phyloP scores from a whole-genome alignment of 768 basidiomycete species.

The Saitozyma podzolica region DNA sequence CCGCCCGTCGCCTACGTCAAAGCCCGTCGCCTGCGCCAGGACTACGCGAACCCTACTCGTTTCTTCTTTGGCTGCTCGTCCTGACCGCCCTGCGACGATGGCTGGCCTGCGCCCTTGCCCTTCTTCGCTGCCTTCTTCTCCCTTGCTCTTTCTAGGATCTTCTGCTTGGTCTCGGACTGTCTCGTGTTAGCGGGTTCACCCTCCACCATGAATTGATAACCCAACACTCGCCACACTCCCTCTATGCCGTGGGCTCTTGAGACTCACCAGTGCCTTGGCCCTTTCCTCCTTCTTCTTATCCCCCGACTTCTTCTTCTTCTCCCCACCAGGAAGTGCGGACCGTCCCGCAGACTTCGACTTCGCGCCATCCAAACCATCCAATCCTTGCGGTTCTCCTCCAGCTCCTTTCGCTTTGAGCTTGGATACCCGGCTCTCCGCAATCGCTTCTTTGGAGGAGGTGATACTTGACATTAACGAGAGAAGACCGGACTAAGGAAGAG shows the following conservation, averaged over 20 bases:
- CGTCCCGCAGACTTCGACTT: not conserved
- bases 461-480: conserved; percentile 12
- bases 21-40: not conserved
- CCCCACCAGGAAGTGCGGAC: not conserved
- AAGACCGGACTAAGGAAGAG: conserved; percentile 7
- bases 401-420: conserved; percentile 15
- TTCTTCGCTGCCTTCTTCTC: conserved; percentile 12
- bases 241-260: too few species aligned
- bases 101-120: not conserved
- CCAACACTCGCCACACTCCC: not conserved
- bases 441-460: conserved; percentile 14
- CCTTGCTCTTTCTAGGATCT: conserved; percentile 6
- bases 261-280: conserved; percentile 18
- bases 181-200: not conserved
- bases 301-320: conserved; percentile 9
- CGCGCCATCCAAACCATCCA: not conserved
- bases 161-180: conserved; percentile 12
- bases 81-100: not conserved
- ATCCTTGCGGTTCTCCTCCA: not conserved
- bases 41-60: conserved; percentile 16
- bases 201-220: not conserved
- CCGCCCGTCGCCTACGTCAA: too few species aligned
- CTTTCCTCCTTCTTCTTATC: conserved; percentile 13
- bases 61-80: conserved; percentile 10
- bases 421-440: conserved; percentile 6